Percentiles rank a stretch among this genome's conserved stretches.
Evolutionary conservation across 2,329 filamentous ascomycete genomes (phyloP).

Genomic region (Neofusicoccum cordaticola): DNA sequence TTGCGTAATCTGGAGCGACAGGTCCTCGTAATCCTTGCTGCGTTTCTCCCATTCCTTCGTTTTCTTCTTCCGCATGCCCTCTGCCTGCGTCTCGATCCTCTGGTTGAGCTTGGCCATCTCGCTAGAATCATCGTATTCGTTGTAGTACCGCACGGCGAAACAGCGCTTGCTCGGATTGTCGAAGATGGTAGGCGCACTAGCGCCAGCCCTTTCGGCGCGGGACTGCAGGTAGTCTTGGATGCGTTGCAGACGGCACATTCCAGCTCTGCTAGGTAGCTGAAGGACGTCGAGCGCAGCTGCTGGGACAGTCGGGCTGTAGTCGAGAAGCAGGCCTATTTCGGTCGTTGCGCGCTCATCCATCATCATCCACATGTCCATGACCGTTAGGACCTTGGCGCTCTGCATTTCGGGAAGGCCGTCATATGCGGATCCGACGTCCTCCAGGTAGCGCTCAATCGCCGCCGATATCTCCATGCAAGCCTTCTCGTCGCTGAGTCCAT

Average conservation of each 20-base stretch:
- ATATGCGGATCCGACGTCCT: conserved; percentile 38
- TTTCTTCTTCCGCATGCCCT: conserved; percentile 32
- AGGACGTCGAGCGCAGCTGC: conserved; percentile 54
- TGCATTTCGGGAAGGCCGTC: conserved; percentile 47
- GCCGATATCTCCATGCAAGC: conserved; percentile 33
- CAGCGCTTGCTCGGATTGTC: conserved; percentile 40
- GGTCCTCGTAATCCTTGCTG: conserved; percentile 35
- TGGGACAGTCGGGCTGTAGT: conserved; percentile 53
- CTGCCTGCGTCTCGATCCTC: conserved; percentile 36
- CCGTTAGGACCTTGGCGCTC: conserved; percentile 52
- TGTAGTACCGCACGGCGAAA: conserved; percentile 49
- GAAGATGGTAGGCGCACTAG: conserved; percentile 46
- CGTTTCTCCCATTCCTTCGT: conserved; percentile 37
- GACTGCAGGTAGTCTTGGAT: conserved; percentile 51
- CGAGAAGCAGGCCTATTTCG: conserved; percentile 46
- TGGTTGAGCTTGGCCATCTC: conserved; percentile 31
- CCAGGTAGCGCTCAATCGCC: conserved; percentile 38
- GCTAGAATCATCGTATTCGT: conserved; percentile 22
- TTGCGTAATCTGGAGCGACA: conserved; percentile 34
- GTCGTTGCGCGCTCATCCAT: conserved; percentile 51
- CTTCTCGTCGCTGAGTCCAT: background rate
- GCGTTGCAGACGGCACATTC: conserved; percentile 51
- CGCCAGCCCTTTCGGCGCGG: conserved; percentile 30
- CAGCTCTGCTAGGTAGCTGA: conserved; percentile 45
- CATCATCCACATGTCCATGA: conserved; percentile 58